Evolutionary conservation across 805 yeast genomes (phyloP).

Genomic region (Crinitomyces ghanaensis): DNA sequence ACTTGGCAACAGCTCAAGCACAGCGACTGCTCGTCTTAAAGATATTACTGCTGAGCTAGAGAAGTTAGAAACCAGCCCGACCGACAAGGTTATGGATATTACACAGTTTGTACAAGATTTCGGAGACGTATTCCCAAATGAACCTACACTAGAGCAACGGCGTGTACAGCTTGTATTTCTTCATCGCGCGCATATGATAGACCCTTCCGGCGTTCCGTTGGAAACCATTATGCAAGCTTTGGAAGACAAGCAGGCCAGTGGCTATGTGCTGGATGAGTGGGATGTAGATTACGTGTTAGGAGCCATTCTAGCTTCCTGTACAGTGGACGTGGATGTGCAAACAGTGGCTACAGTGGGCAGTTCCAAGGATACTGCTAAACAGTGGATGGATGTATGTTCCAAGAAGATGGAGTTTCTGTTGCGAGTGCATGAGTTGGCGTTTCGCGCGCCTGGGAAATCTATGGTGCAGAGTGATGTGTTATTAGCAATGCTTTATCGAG

Average conservation of each 20-base stretch:
- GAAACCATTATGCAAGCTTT: constrained; percentile 18
- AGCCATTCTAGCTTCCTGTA: too few species aligned
- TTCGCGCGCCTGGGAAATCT: constrained; percentile 16
- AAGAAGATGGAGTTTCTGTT: constrained; percentile 16
- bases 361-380: constrained; percentile 10
- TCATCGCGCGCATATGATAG: constrained; percentile 16
- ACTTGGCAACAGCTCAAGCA: not conserved
- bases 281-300: constrained; percentile 22
- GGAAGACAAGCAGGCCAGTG: constrained; percentile 22
- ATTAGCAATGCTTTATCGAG: constrained; percentile 19
- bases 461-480: constrained; percentile 16
- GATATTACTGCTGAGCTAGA: not conserved
- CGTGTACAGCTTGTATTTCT: constrained; percentile 21
- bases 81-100: constrained; percentile 3
- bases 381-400: constrained; percentile 18
- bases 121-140: constrained; percentile 14
- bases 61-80: not conserved
- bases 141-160: constrained; percentile 21
- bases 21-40: constrained; percentile 1
- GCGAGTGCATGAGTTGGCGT: constrained; percentile 15
- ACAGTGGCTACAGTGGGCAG: constrained; percentile 23
- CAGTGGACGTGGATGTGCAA: too few species aligned
- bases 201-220: constrained; percentile 17
- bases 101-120: constrained; percentile 17
- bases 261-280: constrained; percentile 17